Evolutionary conservation across 352 stramenopile genomes (phyloP).

Genomic region (Phytophthora melonis): DNA sequence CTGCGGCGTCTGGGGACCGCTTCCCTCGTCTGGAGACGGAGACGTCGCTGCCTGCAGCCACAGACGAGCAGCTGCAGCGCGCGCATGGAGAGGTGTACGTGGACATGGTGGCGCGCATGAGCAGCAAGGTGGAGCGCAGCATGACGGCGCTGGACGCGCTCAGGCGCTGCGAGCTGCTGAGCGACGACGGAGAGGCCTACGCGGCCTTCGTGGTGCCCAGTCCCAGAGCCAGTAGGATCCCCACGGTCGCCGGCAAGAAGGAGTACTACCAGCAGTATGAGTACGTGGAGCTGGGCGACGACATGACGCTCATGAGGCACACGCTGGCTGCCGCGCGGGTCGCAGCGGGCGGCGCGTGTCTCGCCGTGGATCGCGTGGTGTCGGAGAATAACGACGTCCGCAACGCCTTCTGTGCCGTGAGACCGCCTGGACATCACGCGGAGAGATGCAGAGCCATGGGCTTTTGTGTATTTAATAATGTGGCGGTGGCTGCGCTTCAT

Average conservation of each 20-base stretch:
- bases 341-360: constrained; percentile 82
- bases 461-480: constrained; percentile 98
- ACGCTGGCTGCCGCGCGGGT: constrained; percentile 67
- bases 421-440: constrained; percentile 71
- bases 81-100: constrained; percentile 72
- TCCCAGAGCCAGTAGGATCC: constrained; percentile 24
- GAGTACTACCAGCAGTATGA: constrained; percentile 72
- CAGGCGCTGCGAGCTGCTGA: constrained; percentile 11
- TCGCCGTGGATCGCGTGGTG: constrained; percentile 72
- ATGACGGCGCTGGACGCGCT: constrained; percentile 61
- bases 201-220: constrained; percentile 14
- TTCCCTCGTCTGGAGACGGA: constrained; percentile 49
- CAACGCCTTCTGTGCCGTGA: constrained; percentile 92
- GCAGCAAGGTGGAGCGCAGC: constrained; percentile 66
- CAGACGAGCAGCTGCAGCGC: constrained; percentile 56
- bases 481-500: constrained; percentile 94
- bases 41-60: constrained; percentile 42
- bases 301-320: constrained; percentile 75
- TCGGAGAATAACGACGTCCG: constrained; percentile 2
- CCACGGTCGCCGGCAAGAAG: constrained; percentile 43
- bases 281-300: constrained; percentile 72
- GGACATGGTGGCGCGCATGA: constrained; percentile 56
- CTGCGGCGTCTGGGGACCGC: constrained; percentile 39
- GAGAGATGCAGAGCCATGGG: constrained; percentile 62
- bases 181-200: constrained; percentile 13